A percentile compares a stretch with the other conserved stretches of the same genome.
Evolutionary conservation across 2,329 filamentous ascomycete species (phyloP).

Genomic region (Fusarium subglutinans): DNA sequence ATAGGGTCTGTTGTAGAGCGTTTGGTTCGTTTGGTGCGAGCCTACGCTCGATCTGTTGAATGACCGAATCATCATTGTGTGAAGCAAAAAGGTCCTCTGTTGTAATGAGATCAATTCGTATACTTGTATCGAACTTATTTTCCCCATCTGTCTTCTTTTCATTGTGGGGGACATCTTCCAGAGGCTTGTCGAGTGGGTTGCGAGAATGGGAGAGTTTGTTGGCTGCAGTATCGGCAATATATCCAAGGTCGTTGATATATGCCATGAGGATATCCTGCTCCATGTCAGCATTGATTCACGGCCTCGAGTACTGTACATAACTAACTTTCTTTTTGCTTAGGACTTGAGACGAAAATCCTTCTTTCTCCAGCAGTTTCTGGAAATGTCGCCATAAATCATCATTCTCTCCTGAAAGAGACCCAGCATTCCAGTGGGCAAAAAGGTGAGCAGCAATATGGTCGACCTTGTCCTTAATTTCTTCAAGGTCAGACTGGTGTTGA

Average conservation of each 20-base stretch:
- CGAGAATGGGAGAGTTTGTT: fast-evolving
- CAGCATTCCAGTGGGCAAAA: background rate
- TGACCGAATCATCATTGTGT: background rate
- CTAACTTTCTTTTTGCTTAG: background rate
- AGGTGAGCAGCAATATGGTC: background rate
- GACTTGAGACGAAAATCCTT: background rate
- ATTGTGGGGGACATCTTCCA: too few species aligned
- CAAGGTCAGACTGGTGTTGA: background rate
- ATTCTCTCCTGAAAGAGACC: background rate
- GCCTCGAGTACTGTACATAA: fast-evolving
- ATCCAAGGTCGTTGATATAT: background rate
- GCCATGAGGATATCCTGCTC: background rate
- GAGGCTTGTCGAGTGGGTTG: background rate
- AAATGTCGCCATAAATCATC: background rate
- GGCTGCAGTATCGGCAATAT: background rate
- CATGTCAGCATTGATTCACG: background rate
- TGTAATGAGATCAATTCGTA: background rate
- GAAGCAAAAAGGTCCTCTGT: background rate
- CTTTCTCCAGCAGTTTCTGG: background rate
- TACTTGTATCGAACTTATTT: background rate
- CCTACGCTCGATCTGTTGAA: too few species aligned
- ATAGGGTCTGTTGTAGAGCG: background rate
- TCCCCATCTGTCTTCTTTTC: fast-evolving
- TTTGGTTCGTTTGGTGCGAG: background rate
- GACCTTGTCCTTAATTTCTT: background rate